Evolutionary conservation across 2,329 filamentous ascomycete genomes (phyloP).

Genomic region (Calonectria pseudoturangicola): DNA sequence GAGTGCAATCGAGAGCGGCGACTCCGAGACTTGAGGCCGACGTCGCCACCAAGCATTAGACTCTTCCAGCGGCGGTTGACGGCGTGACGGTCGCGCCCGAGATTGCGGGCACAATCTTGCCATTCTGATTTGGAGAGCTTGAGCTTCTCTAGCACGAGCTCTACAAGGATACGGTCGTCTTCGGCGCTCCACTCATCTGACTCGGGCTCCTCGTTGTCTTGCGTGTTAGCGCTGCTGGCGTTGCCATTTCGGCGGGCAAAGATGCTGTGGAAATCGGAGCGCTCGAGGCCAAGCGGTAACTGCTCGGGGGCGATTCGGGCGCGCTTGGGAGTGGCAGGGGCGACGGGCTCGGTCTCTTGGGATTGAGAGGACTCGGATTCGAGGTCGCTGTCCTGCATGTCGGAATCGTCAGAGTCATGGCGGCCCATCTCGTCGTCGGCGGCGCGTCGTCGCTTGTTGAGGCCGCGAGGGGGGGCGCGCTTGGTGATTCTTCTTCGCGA

Average conservation of each 20-base stretch:
- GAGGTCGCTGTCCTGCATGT: conserved; percentile 60
- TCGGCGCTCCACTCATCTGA: conserved; percentile 75
- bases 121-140: conserved; percentile 78
- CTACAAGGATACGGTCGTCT: conserved; percentile 79
- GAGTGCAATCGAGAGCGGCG: conserved; percentile 70
- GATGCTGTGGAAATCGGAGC: conserved; percentile 74
- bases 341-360: conserved; percentile 46
- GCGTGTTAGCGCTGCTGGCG: conserved; percentile 60
- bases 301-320: conserved; percentile 76
- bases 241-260: conserved; percentile 59
- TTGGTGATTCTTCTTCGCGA: conserved; percentile 71
- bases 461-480: conserved; percentile 67
- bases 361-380: conserved; percentile 54
- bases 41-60: conserved; percentile 74
- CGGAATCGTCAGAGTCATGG: conserved; percentile 58
- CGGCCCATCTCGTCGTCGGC: conserved; percentile 68
- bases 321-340: conserved; percentile 75
- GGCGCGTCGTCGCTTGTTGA: conserved; percentile 72
- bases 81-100: conserved; percentile 76
- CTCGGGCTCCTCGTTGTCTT: conserved; percentile 65
- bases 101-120: conserved; percentile 79
- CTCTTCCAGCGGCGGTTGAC: conserved; percentile 78
- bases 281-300: conserved; percentile 76
- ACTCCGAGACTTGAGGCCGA: conserved; percentile 72
- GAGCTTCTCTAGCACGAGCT: conserved; percentile 80